Conservation (phyloP, 306 rosid genomes). For the Vachellia pachyceras region DNA sequence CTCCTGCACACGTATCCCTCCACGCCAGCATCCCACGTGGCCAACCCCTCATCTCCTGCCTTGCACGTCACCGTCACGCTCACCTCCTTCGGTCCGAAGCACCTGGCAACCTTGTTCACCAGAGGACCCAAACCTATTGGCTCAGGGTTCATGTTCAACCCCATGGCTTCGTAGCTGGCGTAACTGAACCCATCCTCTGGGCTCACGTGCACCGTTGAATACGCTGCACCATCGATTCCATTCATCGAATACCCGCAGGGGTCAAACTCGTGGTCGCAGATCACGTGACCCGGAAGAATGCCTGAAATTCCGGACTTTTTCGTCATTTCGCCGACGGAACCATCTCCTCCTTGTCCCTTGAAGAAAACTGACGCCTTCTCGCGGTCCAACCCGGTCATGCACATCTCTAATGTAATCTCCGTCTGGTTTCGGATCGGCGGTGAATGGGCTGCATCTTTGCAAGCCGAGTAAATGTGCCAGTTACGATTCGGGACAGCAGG, state of each 20-base stretch:
- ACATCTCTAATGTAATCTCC: conserved; percentile 45
- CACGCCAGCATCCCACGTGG: conserved; percentile 38
- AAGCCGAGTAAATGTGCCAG: conserved; percentile 67
- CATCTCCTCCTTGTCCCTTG: conserved; percentile 39
- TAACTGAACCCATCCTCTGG: conserved; percentile 73
- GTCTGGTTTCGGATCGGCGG: background rate
- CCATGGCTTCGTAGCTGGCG: conserved; percentile 65
- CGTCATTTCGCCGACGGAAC: conserved; percentile 47
- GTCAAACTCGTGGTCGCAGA: conserved; percentile 65
- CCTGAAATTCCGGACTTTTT: conserved; percentile 48
- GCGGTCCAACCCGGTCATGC: conserved; percentile 64
- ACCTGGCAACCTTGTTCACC: conserved; percentile 39
- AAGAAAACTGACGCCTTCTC: conserved; percentile 57
- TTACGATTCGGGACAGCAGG: conserved; percentile 38
- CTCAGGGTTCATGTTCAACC: conserved; percentile 45
- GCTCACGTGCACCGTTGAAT: conserved; percentile 72
- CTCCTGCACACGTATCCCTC: conserved; percentile 56
- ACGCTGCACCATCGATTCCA: conserved; percentile 57
- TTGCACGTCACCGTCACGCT: conserved; percentile 56
- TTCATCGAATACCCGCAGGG: conserved; percentile 79
- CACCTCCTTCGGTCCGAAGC: conserved; percentile 54
- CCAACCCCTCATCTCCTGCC: conserved; percentile 36
- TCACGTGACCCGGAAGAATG: conserved; percentile 51
- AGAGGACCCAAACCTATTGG: conserved; percentile 17
- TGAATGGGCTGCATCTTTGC: background rate